phyloP scores from a whole-genome alignment of 129 eudicot species.

The Oenanthe sinensis region DNA sequence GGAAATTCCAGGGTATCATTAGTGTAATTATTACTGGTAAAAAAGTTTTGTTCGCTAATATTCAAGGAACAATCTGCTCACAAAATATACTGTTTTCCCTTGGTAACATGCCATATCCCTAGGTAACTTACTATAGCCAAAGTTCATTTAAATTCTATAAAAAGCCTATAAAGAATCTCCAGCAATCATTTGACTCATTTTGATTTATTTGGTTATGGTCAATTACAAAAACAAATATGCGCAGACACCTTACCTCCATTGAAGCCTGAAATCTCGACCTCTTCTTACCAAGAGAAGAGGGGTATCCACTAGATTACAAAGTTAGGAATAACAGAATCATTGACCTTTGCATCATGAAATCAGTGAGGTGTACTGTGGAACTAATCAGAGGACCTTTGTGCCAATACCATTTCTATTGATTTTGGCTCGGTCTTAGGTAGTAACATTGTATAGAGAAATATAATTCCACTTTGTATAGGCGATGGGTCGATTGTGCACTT shows the following conservation, averaged over 20 bases:
- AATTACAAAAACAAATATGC: no score
- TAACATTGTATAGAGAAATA: not conserved
- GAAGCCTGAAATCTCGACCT: no score
- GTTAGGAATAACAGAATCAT: not conserved
- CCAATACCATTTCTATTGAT: not conserved
- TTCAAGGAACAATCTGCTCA: no score
- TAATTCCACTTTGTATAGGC: not conserved
- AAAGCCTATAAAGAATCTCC: not conserved
- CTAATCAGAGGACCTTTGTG: not conserved
- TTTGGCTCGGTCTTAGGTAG: not conserved
- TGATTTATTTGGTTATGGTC: not conserved
- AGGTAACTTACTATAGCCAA: not conserved
- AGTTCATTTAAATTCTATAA: not conserved
- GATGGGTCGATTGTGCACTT: not conserved
- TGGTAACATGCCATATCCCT: not conserved
- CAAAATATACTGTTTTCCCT: not conserved
- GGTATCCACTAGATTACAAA: not conserved
- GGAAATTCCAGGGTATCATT: not conserved
- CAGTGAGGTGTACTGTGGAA: not conserved
- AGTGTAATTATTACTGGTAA: no score
- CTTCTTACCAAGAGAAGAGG: not conserved
- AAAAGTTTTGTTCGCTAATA: no score
- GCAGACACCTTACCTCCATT: not conserved
- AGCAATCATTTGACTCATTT: not conserved
- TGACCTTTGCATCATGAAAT: not conserved